Evolutionary conservation across 169 alveolate species (phyloP).

Genomic region (Plasmodium fragile): DNA sequence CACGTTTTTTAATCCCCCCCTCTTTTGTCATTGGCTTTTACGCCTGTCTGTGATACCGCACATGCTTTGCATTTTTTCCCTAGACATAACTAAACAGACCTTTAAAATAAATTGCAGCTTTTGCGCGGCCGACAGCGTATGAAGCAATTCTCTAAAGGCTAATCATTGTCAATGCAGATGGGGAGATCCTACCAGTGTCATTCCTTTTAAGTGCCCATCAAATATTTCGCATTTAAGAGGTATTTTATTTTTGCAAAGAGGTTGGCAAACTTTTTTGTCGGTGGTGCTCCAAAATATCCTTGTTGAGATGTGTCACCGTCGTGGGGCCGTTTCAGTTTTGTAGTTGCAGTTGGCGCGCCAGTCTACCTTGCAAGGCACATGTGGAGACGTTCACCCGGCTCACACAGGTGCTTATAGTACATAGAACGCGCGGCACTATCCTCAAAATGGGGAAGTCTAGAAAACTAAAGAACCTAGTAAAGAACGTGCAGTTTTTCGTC

Average conservation of each 20-base stretch:
- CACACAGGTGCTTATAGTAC: background rate
- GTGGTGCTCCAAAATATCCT: background rate
- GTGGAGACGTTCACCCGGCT: background rate
- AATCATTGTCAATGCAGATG: slow-evolving; percentile 4
- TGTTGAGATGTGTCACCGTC: background rate
- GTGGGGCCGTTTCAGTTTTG: background rate
- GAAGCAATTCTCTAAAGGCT: slow-evolving; percentile 11
- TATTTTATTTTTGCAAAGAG: background rate
- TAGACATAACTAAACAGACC: slow-evolving; percentile 10
- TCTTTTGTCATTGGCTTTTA: background rate
- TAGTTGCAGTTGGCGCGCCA: background rate
- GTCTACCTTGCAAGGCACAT: background rate
- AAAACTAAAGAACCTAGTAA: slow-evolving; percentile 44
- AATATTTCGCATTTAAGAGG: background rate
- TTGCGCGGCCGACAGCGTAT: background rate
- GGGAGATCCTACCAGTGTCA: background rate
- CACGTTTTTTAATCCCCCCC: background rate
- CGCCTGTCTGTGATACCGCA: background rate
- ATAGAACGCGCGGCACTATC: background rate
- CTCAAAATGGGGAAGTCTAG: slow-evolving; percentile 39
- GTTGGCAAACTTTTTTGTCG: background rate
- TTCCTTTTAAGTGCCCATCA: background rate
- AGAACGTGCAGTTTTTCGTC: slow-evolving; percentile 62
- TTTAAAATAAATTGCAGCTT: background rate
- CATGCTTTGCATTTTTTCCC: background rate